Percentiles rank a stretch among this genome's conserved stretches.
phyloP scores from a whole-genome alignment of 345 rosid species.

The Clausena lansium region DNA sequence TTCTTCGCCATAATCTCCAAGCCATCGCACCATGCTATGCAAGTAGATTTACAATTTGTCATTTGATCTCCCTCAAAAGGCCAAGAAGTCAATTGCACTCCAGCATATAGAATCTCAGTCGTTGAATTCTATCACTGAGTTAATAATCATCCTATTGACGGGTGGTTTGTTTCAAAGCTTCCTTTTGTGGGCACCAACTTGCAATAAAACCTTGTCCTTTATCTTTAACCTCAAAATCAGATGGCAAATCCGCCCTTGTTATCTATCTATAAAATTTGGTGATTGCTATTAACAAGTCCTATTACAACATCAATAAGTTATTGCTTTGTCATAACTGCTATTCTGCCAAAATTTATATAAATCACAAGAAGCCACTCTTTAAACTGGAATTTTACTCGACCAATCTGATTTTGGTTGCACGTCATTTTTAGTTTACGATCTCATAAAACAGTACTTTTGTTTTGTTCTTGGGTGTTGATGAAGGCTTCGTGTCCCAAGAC shows the following conservation, averaged over 20 bases:
- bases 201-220: constrained; percentile 8
- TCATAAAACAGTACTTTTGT: no score
- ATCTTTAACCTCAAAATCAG: background rate
- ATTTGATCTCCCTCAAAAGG: background rate
- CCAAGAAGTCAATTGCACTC: constrained; percentile 18
- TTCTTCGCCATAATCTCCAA: constrained; percentile 6
- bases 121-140: constrained; percentile 5
- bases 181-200: constrained; percentile 16
- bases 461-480: no score
- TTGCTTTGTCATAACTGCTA: background rate
- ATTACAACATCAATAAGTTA: constrained; percentile 15
- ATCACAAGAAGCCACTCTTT: constrained; percentile 7
- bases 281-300: constrained; percentile 22
- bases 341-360: constrained; percentile 22
- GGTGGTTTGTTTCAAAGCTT: constrained; percentile 4
- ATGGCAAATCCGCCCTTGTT: background rate
- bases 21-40: background rate
- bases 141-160: constrained; percentile 14
- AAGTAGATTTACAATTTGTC: background rate
- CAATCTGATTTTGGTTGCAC: no score
- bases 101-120: constrained; percentile 9
- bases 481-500: no score
- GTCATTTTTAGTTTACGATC: no score
- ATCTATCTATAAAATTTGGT: constrained; percentile 17
- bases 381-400: no score